phyloP scores from a whole-genome alignment of 2,329 filamentous ascomycete genomes.

The Paecilomyces dactylethromorphus region DNA sequence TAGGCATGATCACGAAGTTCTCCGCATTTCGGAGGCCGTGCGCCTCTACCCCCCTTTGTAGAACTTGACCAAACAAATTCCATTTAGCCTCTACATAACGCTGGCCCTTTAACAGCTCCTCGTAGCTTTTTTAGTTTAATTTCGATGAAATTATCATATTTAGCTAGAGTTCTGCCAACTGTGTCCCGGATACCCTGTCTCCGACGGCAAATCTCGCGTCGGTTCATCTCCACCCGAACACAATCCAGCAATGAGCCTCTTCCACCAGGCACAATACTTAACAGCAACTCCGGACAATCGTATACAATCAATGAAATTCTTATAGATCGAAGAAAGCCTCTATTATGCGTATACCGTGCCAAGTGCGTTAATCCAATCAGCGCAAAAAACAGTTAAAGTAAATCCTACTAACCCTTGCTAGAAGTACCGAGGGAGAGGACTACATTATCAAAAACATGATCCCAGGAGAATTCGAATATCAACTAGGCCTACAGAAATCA shows the following conservation, averaged over 20 bases:
- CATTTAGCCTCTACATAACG: too few relatives aligned
- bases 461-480: conserved; percentile 24
- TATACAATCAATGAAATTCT: conserved; percentile 9
- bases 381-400: neutral
- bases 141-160: too few relatives aligned
- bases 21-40: too few relatives aligned
- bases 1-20: too few relatives aligned
- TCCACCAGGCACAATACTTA: conserved; percentile 4
- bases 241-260: conserved; percentile 4
- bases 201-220: too few relatives aligned
- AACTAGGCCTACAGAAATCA: conserved; percentile 17
- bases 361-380: neutral
- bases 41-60: too few relatives aligned
- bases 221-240: neutral
- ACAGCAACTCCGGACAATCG: conserved; percentile 7
- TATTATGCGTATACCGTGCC: neutral
- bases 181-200: too few relatives aligned
- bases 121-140: too few relatives aligned
- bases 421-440: neutral
- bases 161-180: too few relatives aligned
- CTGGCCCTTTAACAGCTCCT: too few relatives aligned
- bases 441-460: conserved; percentile 16
- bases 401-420: neutral
- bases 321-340: conserved; percentile 1
- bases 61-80: too few relatives aligned